Percentiles rank a stretch among this genome's conserved stretches.
phyloP scores from a whole-genome alignment of 345 rosid genomes.

The Noccaea bulbosa region DNA sequence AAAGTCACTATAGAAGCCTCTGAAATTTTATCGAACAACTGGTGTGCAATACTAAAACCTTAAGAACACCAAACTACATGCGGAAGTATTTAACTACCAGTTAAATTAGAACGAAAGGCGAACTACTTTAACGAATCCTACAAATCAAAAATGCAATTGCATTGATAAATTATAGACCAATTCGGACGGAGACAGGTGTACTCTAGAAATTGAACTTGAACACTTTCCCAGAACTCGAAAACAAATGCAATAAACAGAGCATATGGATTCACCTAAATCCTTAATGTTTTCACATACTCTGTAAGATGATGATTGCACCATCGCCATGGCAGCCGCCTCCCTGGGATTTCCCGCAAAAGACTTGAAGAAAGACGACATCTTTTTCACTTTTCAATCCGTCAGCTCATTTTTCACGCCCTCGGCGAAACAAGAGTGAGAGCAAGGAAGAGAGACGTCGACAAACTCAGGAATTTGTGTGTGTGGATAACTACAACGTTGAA shows the following conservation, averaged over 20 bases:
- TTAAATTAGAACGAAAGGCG: background rate
- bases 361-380: constrained; percentile 57
- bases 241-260: background rate
- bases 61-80: background rate
- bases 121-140: background rate
- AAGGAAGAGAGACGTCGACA: constrained; percentile 20
- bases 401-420: constrained; percentile 5
- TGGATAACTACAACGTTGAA: constrained; percentile 33
- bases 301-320: constrained; percentile 70
- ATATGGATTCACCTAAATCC: background rate
- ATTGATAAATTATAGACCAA: background rate
- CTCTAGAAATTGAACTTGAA: background rate
- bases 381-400: constrained; percentile 8
- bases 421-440: background rate
- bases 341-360: constrained; percentile 58
- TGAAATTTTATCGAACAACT: constrained; percentile 52
- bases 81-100: background rate
- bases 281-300: constrained; percentile 43
- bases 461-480: constrained; percentile 12
- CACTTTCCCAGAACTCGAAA: constrained; percentile 9
- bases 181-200: background rate
- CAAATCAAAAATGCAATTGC: background rate
- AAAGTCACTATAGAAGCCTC: constrained; percentile 2
- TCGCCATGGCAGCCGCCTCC: constrained; percentile 61
- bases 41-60: constrained; percentile 29